Conservation (phyloP, 1,139 yeast species). For the Lodderomyces parapsilosis region DNA sequence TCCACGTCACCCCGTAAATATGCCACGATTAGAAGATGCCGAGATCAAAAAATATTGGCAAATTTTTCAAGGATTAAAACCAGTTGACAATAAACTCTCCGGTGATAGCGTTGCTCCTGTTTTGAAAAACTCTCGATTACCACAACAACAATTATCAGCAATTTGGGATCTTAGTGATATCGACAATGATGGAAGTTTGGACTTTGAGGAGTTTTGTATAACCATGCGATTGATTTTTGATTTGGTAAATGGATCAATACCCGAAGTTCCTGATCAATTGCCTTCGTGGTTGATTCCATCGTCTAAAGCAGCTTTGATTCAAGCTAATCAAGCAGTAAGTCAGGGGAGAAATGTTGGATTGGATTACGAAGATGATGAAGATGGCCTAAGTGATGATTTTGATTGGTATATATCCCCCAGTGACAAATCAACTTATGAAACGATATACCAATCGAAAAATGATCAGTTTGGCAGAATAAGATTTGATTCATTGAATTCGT, state of each 20-base stretch:
- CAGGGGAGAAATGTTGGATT: conserved; percentile 28
- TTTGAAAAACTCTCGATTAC: conserved; percentile 81
- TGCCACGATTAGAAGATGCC: conserved; percentile 80
- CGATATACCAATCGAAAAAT: conserved; percentile 70
- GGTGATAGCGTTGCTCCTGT: conserved; percentile 88
- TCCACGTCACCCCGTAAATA: too few relatives aligned
- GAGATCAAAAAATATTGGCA: conserved; percentile 98
- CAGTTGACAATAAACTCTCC: conserved; percentile 70
- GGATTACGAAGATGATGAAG: conserved; percentile 48
- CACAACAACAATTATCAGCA: conserved; percentile 69
- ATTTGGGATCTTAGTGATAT: conserved; percentile 94
- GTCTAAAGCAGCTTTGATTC: conserved; percentile 78
- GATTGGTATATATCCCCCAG: conserved; percentile 97
- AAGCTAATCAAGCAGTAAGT: conserved; percentile 70
- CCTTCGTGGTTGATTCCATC: conserved; percentile 95
- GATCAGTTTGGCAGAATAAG: conserved; percentile 83
- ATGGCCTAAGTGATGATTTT: conserved; percentile 66
- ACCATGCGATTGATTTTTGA: conserved; percentile 96
- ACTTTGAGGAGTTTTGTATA: conserved; percentile 95
- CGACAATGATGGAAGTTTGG: conserved; percentile 86
- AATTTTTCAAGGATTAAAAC: conserved; percentile 85
- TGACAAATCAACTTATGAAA: conserved; percentile 75
- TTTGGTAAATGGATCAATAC: conserved; percentile 71
- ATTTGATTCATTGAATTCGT: conserved; percentile 66
- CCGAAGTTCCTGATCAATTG: conserved; percentile 62